A percentile compares a stretch with the other conserved stretches of the same genome.
These are phyloP conservation scores for Globisporangium solare DNA, from an alignment of 352 stramenopile species.

Conservation along the genomic window DNA sequence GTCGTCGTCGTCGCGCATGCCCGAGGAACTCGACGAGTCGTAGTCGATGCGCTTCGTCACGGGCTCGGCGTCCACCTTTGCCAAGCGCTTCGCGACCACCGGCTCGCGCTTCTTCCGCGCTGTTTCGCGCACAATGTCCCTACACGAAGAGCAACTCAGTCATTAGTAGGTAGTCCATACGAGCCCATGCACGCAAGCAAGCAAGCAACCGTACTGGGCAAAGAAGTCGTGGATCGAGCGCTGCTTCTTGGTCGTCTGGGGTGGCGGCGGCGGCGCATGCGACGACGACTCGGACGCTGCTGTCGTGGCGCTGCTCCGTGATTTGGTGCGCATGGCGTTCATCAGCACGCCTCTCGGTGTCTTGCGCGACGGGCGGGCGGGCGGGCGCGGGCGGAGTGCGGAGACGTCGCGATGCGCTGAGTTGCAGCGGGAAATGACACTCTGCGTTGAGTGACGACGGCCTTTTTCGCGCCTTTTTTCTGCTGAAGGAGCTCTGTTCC, in stretches of 20 bases:
- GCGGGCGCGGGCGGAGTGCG: too few relatives aligned
- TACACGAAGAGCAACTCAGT: background rate
- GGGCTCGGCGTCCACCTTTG: slow-evolving; percentile 27
- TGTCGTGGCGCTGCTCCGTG: slow-evolving; percentile 12
- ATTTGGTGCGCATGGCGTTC: slow-evolving; percentile 35
- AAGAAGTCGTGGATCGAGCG: slow-evolving; percentile 87
- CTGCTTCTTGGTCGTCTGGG: slow-evolving; percentile 56
- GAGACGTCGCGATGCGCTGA: too few relatives aligned
- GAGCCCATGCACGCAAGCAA: background rate
- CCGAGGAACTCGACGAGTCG: slow-evolving; percentile 34
- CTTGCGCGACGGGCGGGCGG: background rate
- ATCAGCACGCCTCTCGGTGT: slow-evolving; percentile 21
- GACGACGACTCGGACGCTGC: background rate
- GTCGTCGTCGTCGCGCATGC: slow-evolving; percentile 45
- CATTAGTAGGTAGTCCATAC: background rate
- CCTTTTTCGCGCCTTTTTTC: slow-evolving; percentile 8
- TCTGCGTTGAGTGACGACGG: background rate
- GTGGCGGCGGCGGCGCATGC: slow-evolving; percentile 7
- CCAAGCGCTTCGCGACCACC: slow-evolving; percentile 17
- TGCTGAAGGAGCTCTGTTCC: too few relatives aligned
- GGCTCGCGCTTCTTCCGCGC: slow-evolving; percentile 28
- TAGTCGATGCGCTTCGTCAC: slow-evolving; percentile 78
- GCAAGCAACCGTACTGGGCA: slow-evolving; percentile 26
- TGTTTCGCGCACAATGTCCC: slow-evolving; percentile 23
- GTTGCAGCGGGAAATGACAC: too few relatives aligned